Conservation (phyloP, 73 alveolate genomes). For the Symbiodinium pilosum region DNA sequence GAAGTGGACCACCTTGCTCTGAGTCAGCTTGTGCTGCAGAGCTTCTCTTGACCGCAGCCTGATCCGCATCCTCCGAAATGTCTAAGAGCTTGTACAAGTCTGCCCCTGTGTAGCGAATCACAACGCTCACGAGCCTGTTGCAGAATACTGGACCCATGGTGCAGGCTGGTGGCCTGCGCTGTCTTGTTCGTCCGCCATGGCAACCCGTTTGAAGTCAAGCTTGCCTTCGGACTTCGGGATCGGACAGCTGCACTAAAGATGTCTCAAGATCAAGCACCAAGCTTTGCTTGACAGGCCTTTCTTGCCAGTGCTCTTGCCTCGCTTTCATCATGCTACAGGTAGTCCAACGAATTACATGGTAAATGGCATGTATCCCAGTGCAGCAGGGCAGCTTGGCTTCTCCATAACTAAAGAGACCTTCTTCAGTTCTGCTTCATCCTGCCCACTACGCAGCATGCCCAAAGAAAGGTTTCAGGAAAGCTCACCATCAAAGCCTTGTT, state of each 20-base stretch:
- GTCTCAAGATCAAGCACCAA: neutral
- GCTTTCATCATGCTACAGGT: neutral
- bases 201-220: conserved; percentile 68
- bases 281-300: conserved; percentile 7
- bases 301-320: conserved; percentile 87
- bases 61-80: conserved; percentile 62
- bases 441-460: neutral
- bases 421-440: conserved; percentile 63
- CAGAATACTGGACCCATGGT: neutral
- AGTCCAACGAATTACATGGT: no score
- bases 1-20: neutral
- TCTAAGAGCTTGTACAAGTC: conserved; percentile 71
- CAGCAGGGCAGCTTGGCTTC: conserved; percentile 10
- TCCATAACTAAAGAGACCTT: conserved; percentile 80
- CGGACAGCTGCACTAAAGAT: neutral
- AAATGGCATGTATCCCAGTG: no score
- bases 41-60: conserved; percentile 51
- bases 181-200: conserved; percentile 93
- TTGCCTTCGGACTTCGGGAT: conserved; percentile 5
- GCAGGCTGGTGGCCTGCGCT: conserved; percentile 18
- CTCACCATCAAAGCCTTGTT: conserved; percentile 23
- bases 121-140: neutral
- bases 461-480: neutral
- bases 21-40: neutral
- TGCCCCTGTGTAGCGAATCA: conserved; percentile 14